Evolutionary conservation across 768 basidiomycete species (phyloP).

Genomic region (Chlorophyllum brunneum): DNA sequence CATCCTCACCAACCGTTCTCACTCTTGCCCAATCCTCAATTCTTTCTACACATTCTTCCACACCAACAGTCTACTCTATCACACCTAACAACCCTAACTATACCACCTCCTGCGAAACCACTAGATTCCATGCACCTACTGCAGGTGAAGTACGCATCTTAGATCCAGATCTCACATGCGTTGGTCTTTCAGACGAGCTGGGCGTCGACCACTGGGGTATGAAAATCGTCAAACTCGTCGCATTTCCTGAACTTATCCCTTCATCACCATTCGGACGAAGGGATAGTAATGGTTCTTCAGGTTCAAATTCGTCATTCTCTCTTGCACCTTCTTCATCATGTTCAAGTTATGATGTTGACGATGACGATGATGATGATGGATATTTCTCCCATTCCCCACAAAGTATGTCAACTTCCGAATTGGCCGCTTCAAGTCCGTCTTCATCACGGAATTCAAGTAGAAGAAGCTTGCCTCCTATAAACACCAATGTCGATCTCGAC

Average conservation of each 20-base stretch:
- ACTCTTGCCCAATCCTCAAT: conserved; percentile 1
- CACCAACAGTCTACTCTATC: neutral
- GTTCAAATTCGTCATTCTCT: neutral
- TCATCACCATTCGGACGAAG: conserved; percentile 13
- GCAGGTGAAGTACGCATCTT: conserved; percentile 59
- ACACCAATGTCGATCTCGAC: neutral
- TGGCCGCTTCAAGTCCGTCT: conserved; percentile 8
- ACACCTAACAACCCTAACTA: neutral
- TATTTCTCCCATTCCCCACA: conserved; percentile 60
- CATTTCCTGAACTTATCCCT: conserved; percentile 61
- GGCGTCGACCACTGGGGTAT: conserved; percentile 67
- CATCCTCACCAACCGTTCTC: conserved; percentile 8
- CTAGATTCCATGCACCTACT: conserved; percentile 50
- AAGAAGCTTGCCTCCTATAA: conserved; percentile 2
- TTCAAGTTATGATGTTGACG: neutral
- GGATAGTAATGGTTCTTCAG: neutral
- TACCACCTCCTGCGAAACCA: conserved; percentile 17
- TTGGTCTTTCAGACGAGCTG: conserved; percentile 66
- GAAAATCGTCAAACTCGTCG: conserved; percentile 75
- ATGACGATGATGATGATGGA: conserved; percentile 45
- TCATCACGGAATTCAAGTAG: neutral
- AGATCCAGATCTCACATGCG: conserved; percentile 69
- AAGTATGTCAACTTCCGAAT: conserved; percentile 29
- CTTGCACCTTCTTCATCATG: conserved; percentile 23
- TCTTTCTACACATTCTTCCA: neutral